phyloP scores from a whole-genome alignment of 75 land plant genomes.

The Ceratopteris richardii region DNA sequence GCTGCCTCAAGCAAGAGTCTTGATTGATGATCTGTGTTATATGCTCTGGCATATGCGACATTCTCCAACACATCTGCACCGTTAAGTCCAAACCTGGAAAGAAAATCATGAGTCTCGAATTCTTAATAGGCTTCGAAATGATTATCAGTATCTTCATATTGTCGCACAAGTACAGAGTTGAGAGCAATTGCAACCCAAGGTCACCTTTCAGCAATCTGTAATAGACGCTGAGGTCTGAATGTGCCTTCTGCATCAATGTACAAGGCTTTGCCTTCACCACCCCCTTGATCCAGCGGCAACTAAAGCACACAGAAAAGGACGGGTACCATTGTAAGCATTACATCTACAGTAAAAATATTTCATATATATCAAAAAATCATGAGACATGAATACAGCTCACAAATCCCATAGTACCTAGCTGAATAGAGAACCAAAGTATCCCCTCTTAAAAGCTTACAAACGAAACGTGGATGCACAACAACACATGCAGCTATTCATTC shows the following conservation, averaged over 20 bases:
- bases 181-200: neutral
- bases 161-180: no score
- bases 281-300: slow-evolving; percentile 36
- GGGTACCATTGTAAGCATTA: no score
- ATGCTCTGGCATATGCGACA: slow-evolving; percentile 40
- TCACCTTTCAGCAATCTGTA: slow-evolving; percentile 39
- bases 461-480: no score
- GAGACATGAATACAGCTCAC: no score
- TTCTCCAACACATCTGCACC: slow-evolving; percentile 38
- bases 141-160: no score
- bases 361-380: no score
- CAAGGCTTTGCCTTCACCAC: slow-evolving; percentile 40
- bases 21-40: slow-evolving; percentile 40
- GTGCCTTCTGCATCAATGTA: slow-evolving; percentile 43
- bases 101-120: neutral
- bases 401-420: no score
- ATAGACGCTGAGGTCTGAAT: slow-evolving; percentile 29
- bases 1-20: slow-evolving; percentile 69
- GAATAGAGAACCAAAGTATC: no score
- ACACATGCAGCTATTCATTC: no score
- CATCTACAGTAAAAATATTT: no score
- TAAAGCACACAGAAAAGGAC: neutral
- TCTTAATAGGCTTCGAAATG: neutral
- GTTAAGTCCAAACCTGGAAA: slow-evolving; percentile 26
- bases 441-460: no score